A percentile compares a stretch with the other conserved stretches of the same genome.
Conservation (phyloP, 106 monocot genomes). For the Hemerocallis citrina region DNA sequence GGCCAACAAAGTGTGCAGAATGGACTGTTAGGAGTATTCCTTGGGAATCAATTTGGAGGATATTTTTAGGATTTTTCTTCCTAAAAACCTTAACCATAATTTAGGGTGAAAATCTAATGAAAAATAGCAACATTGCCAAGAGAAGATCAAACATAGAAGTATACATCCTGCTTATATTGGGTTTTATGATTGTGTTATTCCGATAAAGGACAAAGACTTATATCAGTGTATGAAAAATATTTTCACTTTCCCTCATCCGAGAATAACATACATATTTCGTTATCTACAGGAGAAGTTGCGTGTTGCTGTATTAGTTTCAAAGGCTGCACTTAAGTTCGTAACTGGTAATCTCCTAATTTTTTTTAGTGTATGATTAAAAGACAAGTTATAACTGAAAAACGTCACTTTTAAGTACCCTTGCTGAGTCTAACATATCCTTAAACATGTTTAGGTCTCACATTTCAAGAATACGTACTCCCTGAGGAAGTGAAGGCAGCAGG, state of each 20-base stretch:
- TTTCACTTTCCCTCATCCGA: background rate
- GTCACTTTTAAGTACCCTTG: background rate
- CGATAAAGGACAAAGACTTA: background rate
- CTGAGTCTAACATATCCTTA: background rate
- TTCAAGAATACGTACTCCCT: constrained; percentile 18
- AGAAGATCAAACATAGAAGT: too few relatives aligned
- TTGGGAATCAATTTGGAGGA: too few relatives aligned
- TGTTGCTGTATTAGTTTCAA: constrained; percentile 31
- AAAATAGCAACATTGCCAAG: too few relatives aligned
- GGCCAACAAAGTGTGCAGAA: too few relatives aligned
- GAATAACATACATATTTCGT: background rate
- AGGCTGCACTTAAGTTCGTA: constrained; percentile 31
- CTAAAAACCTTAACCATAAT: too few relatives aligned
- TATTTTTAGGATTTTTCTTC: too few relatives aligned
- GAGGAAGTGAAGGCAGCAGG: constrained; percentile 30
- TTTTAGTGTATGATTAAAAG: background rate
- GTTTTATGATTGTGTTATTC: background rate
- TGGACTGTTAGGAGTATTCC: too few relatives aligned
- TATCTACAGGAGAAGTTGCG: constrained; percentile 28
- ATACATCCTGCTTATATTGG: too few relatives aligned
- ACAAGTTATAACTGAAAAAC: background rate
- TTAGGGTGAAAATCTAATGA: too few relatives aligned
- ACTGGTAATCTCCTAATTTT: constrained; percentile 9
- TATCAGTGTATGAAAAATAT: background rate
- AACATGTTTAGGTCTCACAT: constrained; percentile 13